Evolutionary conservation across 1,139 yeast species (phyloP), one percentile per base, ranked within the genome.

Genomic region (Meyerozyma sp.): DNA sequence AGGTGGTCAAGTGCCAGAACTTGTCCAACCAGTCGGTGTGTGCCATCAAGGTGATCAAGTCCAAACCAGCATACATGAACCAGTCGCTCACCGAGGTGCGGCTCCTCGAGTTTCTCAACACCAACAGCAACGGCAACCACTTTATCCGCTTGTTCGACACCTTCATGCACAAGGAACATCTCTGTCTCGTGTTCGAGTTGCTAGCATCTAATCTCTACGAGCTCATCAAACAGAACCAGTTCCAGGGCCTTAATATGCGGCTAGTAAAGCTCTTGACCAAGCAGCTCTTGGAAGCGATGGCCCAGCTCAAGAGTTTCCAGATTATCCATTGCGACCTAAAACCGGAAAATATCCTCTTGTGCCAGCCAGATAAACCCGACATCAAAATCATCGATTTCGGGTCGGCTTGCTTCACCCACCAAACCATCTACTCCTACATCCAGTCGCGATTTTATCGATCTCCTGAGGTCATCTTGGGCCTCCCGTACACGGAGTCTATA

Each of bases 301-400:
- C 85, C 40, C 85, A 87, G 29, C 71, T 93, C 50, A 93, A 93
- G 57, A 85, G 83, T 41, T 82, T 88, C 46, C 87, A 88, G 53
- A 75, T 93, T 58, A 90, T 93, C 39, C 99, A 93, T 61, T 93
- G 99, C 66, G 99, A 93, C 65, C 70, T 93, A 58, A 94, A 94
- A 60, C 99, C 99, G 0, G 99, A 94, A 56, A 94, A 94, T 62
- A 88, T 94, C 40, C 66, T 94, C 42, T 68, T 94, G 35, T 81
- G 87, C 44, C 81, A 84, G 44, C 82, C 93, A 1, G 96, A 90
- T 61, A 80, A 82, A 49, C 96, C 98, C 3, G 87, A 84, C 44
- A 80, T 94, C 47, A 94, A 93, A 61, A 87, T 94, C 39, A 91
- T 94, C 55, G 99, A 94, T 66, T 94, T 94, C 68, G 99, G 99